phyloP scores from a whole-genome alignment of 1,139 yeast genomes.

The Debaryomycetaceae sp. region DNA sequence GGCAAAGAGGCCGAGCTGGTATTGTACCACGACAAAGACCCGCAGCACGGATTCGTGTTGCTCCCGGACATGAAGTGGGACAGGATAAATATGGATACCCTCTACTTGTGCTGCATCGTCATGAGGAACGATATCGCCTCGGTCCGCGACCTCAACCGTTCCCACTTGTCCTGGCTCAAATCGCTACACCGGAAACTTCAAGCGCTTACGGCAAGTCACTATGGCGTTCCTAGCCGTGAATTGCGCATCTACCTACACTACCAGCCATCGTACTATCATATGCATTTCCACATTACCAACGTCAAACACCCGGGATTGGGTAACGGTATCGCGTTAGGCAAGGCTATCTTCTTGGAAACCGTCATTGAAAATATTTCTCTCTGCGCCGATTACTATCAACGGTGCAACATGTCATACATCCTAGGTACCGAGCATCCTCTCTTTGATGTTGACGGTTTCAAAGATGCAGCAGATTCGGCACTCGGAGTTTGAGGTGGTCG shows the following conservation, averaged over 20 bases:
- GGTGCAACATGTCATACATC: conserved; percentile 39
- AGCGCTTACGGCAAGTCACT: conserved; percentile 34
- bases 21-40: conserved; percentile 49
- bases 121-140: conserved; percentile 62
- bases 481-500: too few relatives aligned
- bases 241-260: conserved; percentile 75
- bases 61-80: conserved; percentile 95
- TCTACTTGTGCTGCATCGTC: conserved; percentile 74
- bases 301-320: conserved; percentile 64
- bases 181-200: conserved; percentile 34
- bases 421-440: conserved; percentile 73
- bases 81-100: conserved; percentile 50
- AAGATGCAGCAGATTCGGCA: conserved; percentile 1
- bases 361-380: conserved; percentile 59
- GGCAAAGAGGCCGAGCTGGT: conserved; percentile 83
- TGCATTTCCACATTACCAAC: conserved; percentile 87
- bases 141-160: conserved; percentile 57
- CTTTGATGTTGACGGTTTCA: conserved; percentile 35
- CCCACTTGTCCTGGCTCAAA: conserved; percentile 49
- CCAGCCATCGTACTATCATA: conserved; percentile 93
- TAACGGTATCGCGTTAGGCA: conserved; percentile 63
- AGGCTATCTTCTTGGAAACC: conserved; percentile 74
- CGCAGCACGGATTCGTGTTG: conserved; percentile 44
- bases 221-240: conserved; percentile 30
- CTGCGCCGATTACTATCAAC: conserved; percentile 35